Conservation (phyloP, 257 asterid species). For the Penstemon barbatus region DNA sequence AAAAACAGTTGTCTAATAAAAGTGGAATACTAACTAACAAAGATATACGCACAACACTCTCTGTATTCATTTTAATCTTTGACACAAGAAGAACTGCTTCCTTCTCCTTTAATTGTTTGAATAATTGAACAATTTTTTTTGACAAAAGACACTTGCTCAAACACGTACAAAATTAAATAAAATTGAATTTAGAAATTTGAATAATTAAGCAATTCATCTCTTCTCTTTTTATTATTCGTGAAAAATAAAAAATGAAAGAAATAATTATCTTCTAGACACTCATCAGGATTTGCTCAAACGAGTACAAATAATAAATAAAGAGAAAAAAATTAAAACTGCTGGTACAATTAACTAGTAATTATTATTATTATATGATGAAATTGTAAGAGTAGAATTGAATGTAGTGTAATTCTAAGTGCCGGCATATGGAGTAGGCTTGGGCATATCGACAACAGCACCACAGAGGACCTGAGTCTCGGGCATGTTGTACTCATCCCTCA, state of each 20-base stretch:
- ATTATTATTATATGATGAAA: too few species aligned
- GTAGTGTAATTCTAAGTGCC: too few species aligned
- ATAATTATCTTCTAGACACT: not conserved
- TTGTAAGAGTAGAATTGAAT: too few species aligned
- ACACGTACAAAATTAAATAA: not conserved
- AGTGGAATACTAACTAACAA: too few species aligned
- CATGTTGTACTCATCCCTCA: constrained; percentile 41
- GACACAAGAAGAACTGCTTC: too few species aligned
- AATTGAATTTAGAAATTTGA: not conserved
- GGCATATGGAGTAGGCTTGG: not conserved
- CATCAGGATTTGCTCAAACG: not conserved
- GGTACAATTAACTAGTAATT: not conserved
- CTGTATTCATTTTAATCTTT: too few species aligned
- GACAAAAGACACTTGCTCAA: not conserved
- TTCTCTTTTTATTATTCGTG: not conserved
- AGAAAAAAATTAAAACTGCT: not conserved
- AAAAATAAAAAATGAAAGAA: too few species aligned
- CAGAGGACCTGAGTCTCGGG: constrained; percentile 22
- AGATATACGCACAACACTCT: too few species aligned
- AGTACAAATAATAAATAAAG: not conserved
- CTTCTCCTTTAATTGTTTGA: too few species aligned
- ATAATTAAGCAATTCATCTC: not conserved
- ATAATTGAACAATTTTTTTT: too few species aligned
- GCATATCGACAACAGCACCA: not conserved
- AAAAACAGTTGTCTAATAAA: not conserved